Evolutionary conservation across 495 filamentous ascomycete genomes (phyloP).

Genomic region (Barbatosphaeria neglecta): DNA sequence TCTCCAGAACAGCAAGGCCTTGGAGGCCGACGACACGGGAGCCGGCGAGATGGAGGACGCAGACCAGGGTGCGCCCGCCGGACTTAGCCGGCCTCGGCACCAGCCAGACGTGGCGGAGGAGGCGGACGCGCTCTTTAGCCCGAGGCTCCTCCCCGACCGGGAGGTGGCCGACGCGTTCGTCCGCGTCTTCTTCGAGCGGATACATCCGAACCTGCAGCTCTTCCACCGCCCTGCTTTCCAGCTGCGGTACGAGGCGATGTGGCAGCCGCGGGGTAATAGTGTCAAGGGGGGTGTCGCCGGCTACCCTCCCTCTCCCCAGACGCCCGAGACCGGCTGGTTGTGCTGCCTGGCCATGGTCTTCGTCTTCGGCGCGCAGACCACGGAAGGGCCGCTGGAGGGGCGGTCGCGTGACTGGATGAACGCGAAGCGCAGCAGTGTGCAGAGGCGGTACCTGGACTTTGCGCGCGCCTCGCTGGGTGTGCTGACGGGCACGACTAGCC

Average conservation of each 20-base stretch:
- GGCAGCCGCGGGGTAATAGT: constrained; percentile 14
- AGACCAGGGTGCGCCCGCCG: no score
- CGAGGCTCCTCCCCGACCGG: constrained; percentile 8
- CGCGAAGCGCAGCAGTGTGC: no score
- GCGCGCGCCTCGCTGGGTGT: constrained; percentile 16
- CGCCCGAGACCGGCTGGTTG: constrained; percentile 22
- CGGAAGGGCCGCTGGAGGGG: constrained; percentile 16
- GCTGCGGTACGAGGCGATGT: constrained; percentile 27
- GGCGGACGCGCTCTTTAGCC: not conserved
- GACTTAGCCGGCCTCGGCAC: no score
- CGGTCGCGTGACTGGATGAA: constrained; percentile 23
- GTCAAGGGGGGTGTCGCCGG: no score
- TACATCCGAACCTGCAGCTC: constrained; percentile 32
- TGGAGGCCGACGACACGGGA: constrained; percentile 9
- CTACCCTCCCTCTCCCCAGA: not conserved
- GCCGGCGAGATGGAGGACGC: constrained; percentile 4
- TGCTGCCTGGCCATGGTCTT: constrained; percentile 36
- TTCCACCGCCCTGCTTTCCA: constrained; percentile 34
- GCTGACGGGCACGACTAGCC: constrained; percentile 24
- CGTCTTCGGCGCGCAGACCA: constrained; percentile 23
- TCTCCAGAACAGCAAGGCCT: constrained; percentile 11
- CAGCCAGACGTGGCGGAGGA: not conserved
- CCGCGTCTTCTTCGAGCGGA: constrained; percentile 26
- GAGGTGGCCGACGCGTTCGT: constrained; percentile 25
- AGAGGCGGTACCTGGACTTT: constrained; percentile 23